phyloP scores from a whole-genome alignment of 2,329 filamentous ascomycete genomes.

The Plectosphaerella cucumerina region DNA sequence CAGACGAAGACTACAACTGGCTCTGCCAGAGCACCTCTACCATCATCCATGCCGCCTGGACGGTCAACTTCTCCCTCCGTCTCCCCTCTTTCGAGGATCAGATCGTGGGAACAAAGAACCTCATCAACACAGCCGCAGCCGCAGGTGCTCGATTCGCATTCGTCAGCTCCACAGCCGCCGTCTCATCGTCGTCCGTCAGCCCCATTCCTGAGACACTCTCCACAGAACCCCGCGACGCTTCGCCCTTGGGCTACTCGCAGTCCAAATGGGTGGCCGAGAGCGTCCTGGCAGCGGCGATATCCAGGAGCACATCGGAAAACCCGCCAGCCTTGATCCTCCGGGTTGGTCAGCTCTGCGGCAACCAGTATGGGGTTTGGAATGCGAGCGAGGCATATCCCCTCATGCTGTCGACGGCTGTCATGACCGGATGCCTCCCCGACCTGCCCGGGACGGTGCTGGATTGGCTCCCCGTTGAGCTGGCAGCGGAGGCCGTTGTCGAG shows the following conservation, averaged over 20 bases:
- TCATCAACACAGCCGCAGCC: constrained; percentile 7
- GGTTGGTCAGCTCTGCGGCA: constrained; percentile 41
- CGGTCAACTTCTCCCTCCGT: constrained; percentile 14
- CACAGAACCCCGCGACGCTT: constrained; percentile 28
- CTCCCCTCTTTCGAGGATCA: constrained; percentile 14
- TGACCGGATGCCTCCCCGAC: constrained; percentile 37
- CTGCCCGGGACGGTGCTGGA: constrained; percentile 31
- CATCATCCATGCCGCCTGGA: constrained; percentile 14
- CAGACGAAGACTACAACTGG: neutral
- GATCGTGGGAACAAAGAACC: constrained; percentile 8
- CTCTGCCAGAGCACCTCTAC: constrained; percentile 9
- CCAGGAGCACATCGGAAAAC: neutral
- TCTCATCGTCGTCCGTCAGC: neutral
- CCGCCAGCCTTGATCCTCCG: constrained; percentile 29
- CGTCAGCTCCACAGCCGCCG: constrained; percentile 5
- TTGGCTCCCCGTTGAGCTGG: constrained; percentile 33
- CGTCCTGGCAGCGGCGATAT: constrained; percentile 35
- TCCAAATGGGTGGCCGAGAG: constrained; percentile 45
- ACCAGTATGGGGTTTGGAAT: constrained; percentile 39
- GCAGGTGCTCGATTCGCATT: neutral
- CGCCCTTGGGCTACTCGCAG: constrained; percentile 44
- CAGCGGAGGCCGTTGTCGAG: constrained; percentile 25
- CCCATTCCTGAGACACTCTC: neutral
- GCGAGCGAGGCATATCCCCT: constrained; percentile 42
- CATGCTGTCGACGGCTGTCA: constrained; percentile 39